These are phyloP conservation scores for Mycena metata DNA, from an alignment of 768 basidiomycete genomes.

Conservation along the genomic window DNA sequence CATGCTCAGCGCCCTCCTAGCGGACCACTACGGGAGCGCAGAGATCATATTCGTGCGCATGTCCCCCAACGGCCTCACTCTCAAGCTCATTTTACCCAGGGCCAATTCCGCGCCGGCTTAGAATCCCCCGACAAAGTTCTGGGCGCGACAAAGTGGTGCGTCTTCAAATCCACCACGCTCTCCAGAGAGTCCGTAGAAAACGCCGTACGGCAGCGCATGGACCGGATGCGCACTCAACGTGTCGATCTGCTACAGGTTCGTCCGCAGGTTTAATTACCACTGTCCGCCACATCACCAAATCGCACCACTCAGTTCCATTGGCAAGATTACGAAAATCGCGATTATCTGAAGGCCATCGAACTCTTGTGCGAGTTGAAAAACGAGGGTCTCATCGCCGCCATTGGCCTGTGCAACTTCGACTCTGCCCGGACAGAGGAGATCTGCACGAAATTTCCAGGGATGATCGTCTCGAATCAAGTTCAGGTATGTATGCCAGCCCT, in stretches of 20 bases:
- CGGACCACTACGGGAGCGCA: conserved; percentile 89
- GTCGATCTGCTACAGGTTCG: conserved; percentile 69
- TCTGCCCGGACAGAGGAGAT: conserved; percentile 81
- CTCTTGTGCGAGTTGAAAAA: conserved; percentile 69
- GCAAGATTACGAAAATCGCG: conserved; percentile 72
- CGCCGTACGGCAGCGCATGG: conserved; percentile 77
- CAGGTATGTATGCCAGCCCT: too few species aligned
- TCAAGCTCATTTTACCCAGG: conserved; percentile 58
- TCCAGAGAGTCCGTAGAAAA: conserved; percentile 70
- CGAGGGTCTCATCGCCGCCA: conserved; percentile 70
- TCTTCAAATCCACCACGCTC: conserved; percentile 68
- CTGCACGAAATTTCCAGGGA: conserved; percentile 77
- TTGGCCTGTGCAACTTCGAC: conserved; percentile 89
- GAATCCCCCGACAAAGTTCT: conserved; percentile 59
- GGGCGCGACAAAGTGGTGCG: conserved; percentile 90
- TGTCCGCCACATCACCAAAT: too few species aligned
- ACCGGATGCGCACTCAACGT: conserved; percentile 69
- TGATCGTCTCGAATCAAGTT: conserved; percentile 85
- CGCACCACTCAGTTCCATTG: conserved; percentile 84
- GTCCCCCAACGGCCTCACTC: neutral
- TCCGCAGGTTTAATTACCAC: too few species aligned
- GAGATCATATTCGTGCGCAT: conserved; percentile 82
- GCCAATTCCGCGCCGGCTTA: conserved; percentile 71
- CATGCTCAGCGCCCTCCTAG: conserved; percentile 50
- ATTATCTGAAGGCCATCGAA: conserved; percentile 57